Evolutionary conservation across 2,329 filamentous ascomycete genomes (phyloP).

Genomic region (Diaporthe sp.): DNA sequence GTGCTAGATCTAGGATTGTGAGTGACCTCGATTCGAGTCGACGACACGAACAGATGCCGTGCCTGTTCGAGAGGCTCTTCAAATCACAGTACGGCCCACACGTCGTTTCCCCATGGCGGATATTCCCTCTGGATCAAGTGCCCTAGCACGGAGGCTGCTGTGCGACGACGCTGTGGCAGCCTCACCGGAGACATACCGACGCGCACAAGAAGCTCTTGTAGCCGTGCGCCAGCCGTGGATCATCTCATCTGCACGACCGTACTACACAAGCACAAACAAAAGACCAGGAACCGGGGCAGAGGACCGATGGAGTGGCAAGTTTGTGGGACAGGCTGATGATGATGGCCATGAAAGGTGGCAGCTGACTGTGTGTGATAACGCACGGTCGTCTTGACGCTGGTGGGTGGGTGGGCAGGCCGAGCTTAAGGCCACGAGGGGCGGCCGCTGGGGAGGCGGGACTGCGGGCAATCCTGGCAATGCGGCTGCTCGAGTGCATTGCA

Average conservation of each 20-base stretch:
- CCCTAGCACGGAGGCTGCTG: too few relatives aligned
- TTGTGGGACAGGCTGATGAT: background rate
- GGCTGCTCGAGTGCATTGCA: background rate
- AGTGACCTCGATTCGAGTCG: too few relatives aligned
- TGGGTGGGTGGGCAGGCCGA: background rate
- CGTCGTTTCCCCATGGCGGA: too few relatives aligned
- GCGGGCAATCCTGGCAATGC: background rate
- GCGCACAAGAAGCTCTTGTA: background rate
- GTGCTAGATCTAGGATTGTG: too few relatives aligned
- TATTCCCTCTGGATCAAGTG: too few relatives aligned
- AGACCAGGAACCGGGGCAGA: background rate
- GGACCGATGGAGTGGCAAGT: background rate
- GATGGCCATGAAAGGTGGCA: background rate
- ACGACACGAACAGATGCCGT: too few relatives aligned
- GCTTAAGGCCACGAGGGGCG: background rate
- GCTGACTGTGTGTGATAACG: background rate
- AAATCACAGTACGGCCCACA: background rate
- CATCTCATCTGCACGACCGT: background rate
- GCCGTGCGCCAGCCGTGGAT: background rate
- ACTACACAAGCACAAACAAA: background rate
- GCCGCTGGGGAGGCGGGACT: conserved; percentile 1
- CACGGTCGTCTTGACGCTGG: background rate
- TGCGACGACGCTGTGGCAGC: background rate
- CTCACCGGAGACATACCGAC: background rate
- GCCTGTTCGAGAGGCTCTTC: too few relatives aligned